Evolutionary conservation across 352 stramenopile genomes (phyloP).

Genomic region (Blastocystis sp.): DNA sequence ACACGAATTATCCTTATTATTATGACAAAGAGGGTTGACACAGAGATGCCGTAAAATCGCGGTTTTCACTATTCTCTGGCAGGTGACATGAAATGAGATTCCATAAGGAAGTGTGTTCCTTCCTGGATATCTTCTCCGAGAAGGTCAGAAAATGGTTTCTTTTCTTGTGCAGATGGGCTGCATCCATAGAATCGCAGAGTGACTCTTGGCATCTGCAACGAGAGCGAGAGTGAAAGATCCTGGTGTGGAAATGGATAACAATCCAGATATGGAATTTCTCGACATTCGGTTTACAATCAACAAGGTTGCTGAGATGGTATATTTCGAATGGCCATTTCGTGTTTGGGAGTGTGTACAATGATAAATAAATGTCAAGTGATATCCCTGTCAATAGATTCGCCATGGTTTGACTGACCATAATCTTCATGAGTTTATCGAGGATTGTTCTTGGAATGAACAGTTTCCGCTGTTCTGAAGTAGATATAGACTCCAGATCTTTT

Average conservation of each 20-base stretch:
- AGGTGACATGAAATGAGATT: background rate
- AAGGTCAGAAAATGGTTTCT: background rate
- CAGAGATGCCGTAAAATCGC: background rate
- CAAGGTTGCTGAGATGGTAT: too few species aligned
- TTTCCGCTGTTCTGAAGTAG: slow-evolving; percentile 45
- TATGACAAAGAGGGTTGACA: background rate
- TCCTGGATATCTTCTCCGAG: background rate
- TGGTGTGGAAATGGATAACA: too few species aligned
- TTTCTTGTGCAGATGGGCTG: too few species aligned
- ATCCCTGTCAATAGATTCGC: background rate
- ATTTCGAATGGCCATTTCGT: too few species aligned
- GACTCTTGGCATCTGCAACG: background rate
- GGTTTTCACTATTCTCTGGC: background rate
- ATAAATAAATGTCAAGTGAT: background rate
- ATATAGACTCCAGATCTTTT: background rate
- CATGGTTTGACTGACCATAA: background rate
- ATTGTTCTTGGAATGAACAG: slow-evolving; percentile 49
- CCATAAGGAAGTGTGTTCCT: background rate
- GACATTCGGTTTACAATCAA: too few species aligned
- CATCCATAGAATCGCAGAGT: background rate
- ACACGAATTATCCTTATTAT: background rate
- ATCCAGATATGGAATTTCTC: too few species aligned
- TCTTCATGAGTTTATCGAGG: slow-evolving; percentile 41
- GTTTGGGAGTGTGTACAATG: too few species aligned
- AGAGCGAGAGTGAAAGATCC: too few species aligned